Evolutionary conservation across 139 green algal species (phyloP), one percentile per base, ranked within the genome.

Genomic region (Mychonastes homosphaera): DNA sequence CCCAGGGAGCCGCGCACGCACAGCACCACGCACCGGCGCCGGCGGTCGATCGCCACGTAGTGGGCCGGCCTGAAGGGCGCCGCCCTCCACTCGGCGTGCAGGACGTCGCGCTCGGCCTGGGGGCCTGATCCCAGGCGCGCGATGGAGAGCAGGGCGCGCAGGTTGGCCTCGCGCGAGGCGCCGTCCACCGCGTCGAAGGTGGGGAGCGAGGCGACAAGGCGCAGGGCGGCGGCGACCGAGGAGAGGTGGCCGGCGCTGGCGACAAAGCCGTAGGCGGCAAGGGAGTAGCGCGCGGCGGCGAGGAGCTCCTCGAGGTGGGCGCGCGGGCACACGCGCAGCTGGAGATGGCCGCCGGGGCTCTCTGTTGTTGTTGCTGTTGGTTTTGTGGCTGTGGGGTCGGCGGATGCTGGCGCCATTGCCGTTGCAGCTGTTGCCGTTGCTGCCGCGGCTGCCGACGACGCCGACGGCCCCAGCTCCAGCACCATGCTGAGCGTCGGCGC

Each of bases 231-330:
- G 29, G 51, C 56, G 0, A 79, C 24, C n/a, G 38, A 67, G 28
- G 49, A 43, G 29, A 79, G 51, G 53, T 79, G 67, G 30, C 67
- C 67, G 23, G 68, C 73, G 18, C 64, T 64, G 33, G 73, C 67
- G 24, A 63, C 57, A 32, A 81, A 84, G 1, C 76, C 76, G 46
- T 84, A 84, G 13, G 76, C 76, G 10, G 73, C 76, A n/a, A 64
- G 56, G 8, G 59, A 34, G 45, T 77, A 76, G 52, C 67, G 68
- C 6, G 74, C 69, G 26, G 62, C 71, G 7, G 48, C 58, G 2
- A 79, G 24, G n/a, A 82, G 62, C 38, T 78, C 66, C 4, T 64
- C 39, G 19, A 76, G 21, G 18, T 76, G 52, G 24, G 27, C 36
- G 2, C 19, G 21, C 3, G 50, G 13, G 3, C 33, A 29, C 9